Conservation (phyloP, 768 basidiomycete species). For the Kwoniella pini region DNA sequence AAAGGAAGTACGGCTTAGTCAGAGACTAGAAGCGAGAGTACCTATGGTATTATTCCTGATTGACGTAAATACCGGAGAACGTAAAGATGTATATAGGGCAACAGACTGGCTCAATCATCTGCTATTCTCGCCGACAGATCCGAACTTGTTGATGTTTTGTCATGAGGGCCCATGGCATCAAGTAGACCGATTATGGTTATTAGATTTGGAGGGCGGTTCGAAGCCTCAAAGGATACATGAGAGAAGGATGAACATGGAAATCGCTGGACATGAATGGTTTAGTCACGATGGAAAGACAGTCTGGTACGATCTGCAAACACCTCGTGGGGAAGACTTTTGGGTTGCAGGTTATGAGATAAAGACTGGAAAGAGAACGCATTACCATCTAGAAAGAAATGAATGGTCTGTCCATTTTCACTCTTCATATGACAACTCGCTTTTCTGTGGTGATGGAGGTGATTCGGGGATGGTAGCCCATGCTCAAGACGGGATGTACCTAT, state of each 20-base stretch:
- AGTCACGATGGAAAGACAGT: conserved; percentile 21
- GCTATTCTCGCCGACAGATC: conserved; percentile 31
- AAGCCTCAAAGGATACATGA: conserved; percentile 20
- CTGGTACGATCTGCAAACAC: conserved; percentile 34
- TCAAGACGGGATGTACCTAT: conserved; percentile 19
- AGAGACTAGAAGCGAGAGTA: conserved; percentile 25
- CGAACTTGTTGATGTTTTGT: conserved; percentile 26
- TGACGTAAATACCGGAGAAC: conserved; percentile 16
- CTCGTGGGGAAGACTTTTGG: conserved; percentile 31
- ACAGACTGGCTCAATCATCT: conserved; percentile 36
- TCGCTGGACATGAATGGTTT: conserved; percentile 36
- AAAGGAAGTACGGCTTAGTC: conserved; percentile 22
- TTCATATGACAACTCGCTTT: conserved; percentile 15
- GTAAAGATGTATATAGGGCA: conserved; percentile 23
- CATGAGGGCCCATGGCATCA: conserved; percentile 35
- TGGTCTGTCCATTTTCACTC: conserved; percentile 34
- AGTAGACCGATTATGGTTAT: conserved; percentile 28
- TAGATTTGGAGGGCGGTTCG: conserved; percentile 3
- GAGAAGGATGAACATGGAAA: conserved; percentile 34
- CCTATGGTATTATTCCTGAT: conserved; percentile 25
- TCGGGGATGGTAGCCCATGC: conserved; percentile 24
- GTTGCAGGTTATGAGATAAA: conserved; percentile 26
- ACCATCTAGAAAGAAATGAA: conserved; percentile 24
- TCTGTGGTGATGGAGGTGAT: conserved; percentile 30
- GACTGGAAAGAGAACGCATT: conserved; percentile 21